phyloP scores from a whole-genome alignment of 805 yeast species.

The Millerozyma acaciae region DNA sequence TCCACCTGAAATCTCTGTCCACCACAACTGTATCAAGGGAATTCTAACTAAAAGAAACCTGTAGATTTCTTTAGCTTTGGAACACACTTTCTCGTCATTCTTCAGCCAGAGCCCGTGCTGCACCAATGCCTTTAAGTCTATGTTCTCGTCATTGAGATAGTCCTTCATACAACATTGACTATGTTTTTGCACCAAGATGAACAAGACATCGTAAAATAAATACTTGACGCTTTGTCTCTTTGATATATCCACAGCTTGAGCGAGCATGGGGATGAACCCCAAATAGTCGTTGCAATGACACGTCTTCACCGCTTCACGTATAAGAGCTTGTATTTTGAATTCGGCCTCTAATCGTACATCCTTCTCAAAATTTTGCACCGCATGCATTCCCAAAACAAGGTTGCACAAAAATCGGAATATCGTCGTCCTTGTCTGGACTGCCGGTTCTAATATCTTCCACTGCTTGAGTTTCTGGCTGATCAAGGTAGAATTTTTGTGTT shows the following conservation, averaged over 20 bases:
- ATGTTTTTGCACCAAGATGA: constrained; percentile 22
- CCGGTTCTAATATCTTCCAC: constrained; percentile 33
- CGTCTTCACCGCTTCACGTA: constrained; percentile 12
- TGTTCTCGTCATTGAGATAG: constrained; percentile 19
- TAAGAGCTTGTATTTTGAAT: constrained; percentile 14
- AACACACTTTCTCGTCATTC: constrained; percentile 18
- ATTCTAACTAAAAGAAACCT: constrained; percentile 10
- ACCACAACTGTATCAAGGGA: constrained; percentile 10
- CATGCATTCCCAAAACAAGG: constrained; percentile 24
- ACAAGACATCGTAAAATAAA: constrained; percentile 24
- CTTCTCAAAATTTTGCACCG: constrained; percentile 15
- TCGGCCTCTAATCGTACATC: constrained; percentile 9
- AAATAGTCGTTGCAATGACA: constrained; percentile 28
- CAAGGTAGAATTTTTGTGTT: constrained; percentile 11
- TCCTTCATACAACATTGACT: constrained; percentile 32
- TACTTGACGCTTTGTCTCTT: constrained; percentile 12
- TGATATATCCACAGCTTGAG: constrained; percentile 28
- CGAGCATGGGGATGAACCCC: constrained; percentile 30
- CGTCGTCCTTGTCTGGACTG: constrained; percentile 23
- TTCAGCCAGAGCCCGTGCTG: constrained; percentile 33
- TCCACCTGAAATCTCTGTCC: constrained; percentile 12
- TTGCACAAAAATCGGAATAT: constrained; percentile 33
- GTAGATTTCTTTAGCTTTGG: constrained; percentile 21
- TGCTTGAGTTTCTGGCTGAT: constrained; percentile 18
- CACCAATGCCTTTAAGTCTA: constrained; percentile 23